Evolutionary conservation across 1,284 basidiomycete species (phyloP), one percentile per base, ranked within the genome.

Genomic region (Athelia psychrophila): DNA sequence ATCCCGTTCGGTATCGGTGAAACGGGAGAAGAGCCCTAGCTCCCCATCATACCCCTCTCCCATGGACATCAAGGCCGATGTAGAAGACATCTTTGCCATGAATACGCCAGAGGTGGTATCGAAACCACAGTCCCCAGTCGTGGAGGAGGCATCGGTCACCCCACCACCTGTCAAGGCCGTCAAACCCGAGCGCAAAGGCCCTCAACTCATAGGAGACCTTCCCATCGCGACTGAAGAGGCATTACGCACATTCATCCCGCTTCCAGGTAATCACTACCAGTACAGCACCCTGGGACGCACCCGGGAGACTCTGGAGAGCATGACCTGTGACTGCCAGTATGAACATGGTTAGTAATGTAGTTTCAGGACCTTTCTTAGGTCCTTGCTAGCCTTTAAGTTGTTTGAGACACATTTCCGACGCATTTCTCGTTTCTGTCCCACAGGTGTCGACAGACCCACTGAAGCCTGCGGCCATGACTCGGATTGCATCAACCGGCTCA

Each of bases 401-500:
- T 65, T 57, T 58, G 56, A 59, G 51, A 58, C 62, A 53, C 60
- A 60, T 55, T 23, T 57, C 47, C 52, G 44, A 44, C 23, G 33
- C 52, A 53, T 25, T 42, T 52, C 59, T 57, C 49, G 58, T 47
- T 55, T 63, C 51, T 57, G 52, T 45, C 49, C 54, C 58, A 60
- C 62, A 88, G 84, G 75, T 57, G 66, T 75, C 20, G 84, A 90
- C 60, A 75, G 79, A 55, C 74, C 74, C 13, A 75, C 79, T 52
- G 74, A 72, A 52, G 93, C 94, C 5, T 99, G 96, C 70, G 93
- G 93, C n/a, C 82, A 86, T 48, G 77, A 84, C 54, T 93, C 93
- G 20, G 91, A 95, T 69, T 99, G 97, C 70, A 98, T 99, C 76
- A 99, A 99, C 69, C 83, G 95, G 53, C 83, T 98, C 53, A 97